Base-by-base conservation (phyloP, 495 filamentous ascomycete genomes). In the Podospora conica region DNA sequence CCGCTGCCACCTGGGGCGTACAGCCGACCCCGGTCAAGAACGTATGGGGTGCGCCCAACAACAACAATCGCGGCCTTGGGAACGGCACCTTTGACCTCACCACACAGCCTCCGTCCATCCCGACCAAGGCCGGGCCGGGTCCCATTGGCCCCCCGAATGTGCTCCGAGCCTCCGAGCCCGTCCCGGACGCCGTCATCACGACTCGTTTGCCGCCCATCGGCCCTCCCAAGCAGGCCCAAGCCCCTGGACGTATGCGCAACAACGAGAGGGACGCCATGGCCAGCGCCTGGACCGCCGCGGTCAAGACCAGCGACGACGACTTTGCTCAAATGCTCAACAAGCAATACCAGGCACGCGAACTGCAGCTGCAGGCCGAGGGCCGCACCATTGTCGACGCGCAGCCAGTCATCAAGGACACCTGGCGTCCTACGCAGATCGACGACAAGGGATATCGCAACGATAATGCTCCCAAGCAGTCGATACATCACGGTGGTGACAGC, bases 71-170 rank as follows among this genome's bases (percentile, higher is more conserved):
- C 64, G 85, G 84, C 22, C 80, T 93, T 23, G 90, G 90, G 2
- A 93, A 93, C 69, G 90, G 90, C n/a, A 90, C 90, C 3, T 93
- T 93, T 58, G 81, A 85, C 61, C 77, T 92, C 21, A 80, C 80
- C 72, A 60, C 78, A 66, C 67, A 77, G 76, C 58, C 79, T 72
- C 67, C 66, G 68, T 73, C 75, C 15, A 11, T 48, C 15, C 66
- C 73, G 15, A 64, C 61, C 20, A 77, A 78, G 63, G 64, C 77
- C 2, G 79, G 78, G 1, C 79, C 82, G n/a, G 77, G 79, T 2
- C 79, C 84, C 1, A 82, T 83, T 53, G 77, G 73, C 0, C 82
- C 63, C 65, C 74, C 74, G 3, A 70, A 24, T 29, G 65, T 65
- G 48, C 28, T 61, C 27, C 68, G 72, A 21, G 60, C 54, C 24